Conservation (phyloP, 2,329 filamentous ascomycete species). For the Venturia nashicola region DNA sequence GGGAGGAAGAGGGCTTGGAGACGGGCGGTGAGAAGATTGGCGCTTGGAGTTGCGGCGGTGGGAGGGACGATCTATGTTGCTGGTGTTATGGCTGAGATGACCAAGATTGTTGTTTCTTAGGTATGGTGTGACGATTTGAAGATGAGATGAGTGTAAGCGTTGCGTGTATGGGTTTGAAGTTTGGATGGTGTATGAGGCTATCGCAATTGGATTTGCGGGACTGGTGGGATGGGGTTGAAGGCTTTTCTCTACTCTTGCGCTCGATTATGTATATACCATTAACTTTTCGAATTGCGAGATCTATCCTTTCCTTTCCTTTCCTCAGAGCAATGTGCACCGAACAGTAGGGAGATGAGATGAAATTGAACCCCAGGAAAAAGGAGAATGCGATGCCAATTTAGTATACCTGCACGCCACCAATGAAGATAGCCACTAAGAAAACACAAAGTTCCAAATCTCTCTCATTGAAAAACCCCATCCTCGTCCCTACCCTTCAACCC, state of each 20-base stretch:
- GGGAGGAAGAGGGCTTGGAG: neutral
- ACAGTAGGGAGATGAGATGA: too few species aligned
- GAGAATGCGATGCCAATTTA: too few species aligned
- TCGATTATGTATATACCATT: neutral
- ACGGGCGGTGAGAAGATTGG: neutral
- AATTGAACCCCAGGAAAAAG: too few species aligned
- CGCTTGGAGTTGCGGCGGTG: neutral
- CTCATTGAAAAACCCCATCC: too few species aligned
- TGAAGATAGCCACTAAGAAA: too few species aligned
- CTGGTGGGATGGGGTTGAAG: neutral
- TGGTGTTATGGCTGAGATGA: slow-evolving; percentile 7
- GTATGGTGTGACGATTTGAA: neutral
- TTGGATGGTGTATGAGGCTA: neutral
- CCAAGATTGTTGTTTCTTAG: slow-evolving; percentile 4
- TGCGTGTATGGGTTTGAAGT: neutral
- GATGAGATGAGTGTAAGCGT: too few species aligned
- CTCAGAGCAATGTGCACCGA: too few species aligned
- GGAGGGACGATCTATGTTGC: slow-evolving; percentile 7
- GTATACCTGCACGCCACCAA: too few species aligned
- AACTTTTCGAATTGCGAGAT: neutral
- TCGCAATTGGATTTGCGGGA: neutral
- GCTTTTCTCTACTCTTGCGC: neutral
- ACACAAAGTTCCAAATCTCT: too few species aligned
- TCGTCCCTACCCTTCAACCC: neutral
- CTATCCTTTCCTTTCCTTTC: too few species aligned